Evolutionary conservation across 2,329 filamentous ascomycete species (phyloP).

Genomic region (Myriosclerotinia duriaeana): DNA sequence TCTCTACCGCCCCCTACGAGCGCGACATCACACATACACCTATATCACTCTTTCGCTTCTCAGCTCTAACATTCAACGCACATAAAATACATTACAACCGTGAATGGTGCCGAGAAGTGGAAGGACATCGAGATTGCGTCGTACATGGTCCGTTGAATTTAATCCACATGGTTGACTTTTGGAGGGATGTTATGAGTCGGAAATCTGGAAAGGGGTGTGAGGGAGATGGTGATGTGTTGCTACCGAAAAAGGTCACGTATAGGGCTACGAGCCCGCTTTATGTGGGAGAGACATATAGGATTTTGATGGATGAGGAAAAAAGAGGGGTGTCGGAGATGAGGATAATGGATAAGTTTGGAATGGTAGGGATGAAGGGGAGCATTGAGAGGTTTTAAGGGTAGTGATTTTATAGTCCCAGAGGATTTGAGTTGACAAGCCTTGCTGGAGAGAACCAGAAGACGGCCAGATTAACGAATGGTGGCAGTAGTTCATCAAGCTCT

Average conservation of each 20-base stretch:
- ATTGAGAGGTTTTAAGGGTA: conserved; percentile 30
- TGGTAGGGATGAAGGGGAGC: conserved; percentile 39
- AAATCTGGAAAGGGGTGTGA: background rate
- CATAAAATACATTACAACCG: conserved; percentile 86
- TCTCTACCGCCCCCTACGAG: conserved; percentile 28
- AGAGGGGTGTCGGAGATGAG: conserved; percentile 34
- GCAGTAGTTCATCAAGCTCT: too few species aligned
- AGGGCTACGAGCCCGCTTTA: conserved; percentile 52
- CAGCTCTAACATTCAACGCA: conserved; percentile 80
- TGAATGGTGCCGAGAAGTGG: conserved; percentile 40
- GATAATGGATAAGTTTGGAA: conserved; percentile 37
- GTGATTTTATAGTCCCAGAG: background rate
- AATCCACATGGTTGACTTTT: conserved; percentile 69
- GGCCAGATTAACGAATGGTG: too few species aligned
- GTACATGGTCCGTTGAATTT: conserved; percentile 81
- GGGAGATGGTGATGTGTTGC: background rate
- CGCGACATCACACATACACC: conserved; percentile 41
- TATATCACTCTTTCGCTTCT: conserved; percentile 69
- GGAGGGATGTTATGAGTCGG: conserved; percentile 48
- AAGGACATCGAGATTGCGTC: conserved; percentile 65
- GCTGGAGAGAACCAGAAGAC: too few species aligned
- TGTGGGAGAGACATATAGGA: conserved; percentile 48
- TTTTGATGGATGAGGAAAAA: conserved; percentile 44
- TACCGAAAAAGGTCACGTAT: conserved; percentile 48
- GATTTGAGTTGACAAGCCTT: too few species aligned